Base-by-base conservation (phyloP, 257 asterid genomes). In the Cynanchum wilfordii region DNA sequence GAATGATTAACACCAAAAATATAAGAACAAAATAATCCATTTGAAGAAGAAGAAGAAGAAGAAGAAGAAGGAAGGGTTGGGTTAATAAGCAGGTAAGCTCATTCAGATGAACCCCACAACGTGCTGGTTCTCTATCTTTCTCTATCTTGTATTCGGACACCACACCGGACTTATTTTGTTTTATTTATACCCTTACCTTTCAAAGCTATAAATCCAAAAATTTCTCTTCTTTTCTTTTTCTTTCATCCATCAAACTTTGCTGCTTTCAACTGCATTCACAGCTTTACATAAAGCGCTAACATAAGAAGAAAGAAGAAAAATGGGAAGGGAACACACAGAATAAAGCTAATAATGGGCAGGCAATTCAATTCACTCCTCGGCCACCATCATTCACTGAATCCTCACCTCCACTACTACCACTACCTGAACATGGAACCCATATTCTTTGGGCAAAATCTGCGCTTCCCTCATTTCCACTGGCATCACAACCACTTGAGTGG, bases 291-390 rank as follows among this genome's bases (percentile, higher is more conserved):
- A 73, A 74, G 78, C 36, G 73, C 49, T 12, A 16, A 55, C 20
- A 68, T 47, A 33, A 59, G 70, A 19, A 22, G 8, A 54, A 33
- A 59, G 70, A 19, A 22, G 8, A 54, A 13, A 42, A 42, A 36
- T 36, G 40, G 40, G 40, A 42, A 42, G 47, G 74, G 79, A 45
- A 78, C 40, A 47, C n/a, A 73, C 78, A 75, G 80, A 80, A 42
- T 42, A 42, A 42, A 83, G 83, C 80, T 58, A 70, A 68, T 2
- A 1, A 33, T 33, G 38, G 38, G 3, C 38, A 33, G n/a, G 66
- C 59, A 54, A 25, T 68, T 40, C 55, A 45, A 71, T 55, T 70
- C 69, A 24, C 8, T 19, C 7, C 44, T 13, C 59, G 3, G 74
- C 56, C 56, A 57, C 60, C 19, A 71, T 47, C 13, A n/a, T 49